Evolutionary conservation across 2,329 filamentous ascomycete species (phyloP), one percentile per base, ranked within the genome.

Genomic region (Mycosphaerella sp.): DNA sequence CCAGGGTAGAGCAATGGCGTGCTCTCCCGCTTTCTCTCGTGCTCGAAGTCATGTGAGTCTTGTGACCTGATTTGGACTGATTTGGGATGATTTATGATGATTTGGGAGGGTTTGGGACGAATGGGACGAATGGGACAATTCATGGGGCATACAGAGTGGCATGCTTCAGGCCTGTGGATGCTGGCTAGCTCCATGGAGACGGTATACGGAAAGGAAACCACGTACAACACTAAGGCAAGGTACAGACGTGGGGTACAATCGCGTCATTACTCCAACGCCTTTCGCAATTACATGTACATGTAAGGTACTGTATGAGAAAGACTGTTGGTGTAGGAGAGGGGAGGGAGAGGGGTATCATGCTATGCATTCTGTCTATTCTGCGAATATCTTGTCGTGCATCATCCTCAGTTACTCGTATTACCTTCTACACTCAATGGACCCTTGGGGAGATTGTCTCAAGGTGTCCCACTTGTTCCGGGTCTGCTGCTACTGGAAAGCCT

Each of bases 381-480:
- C 34, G n/a, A 46, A 36, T 46, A 26, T 21, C 21, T 29, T 32
- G 11, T 39, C 41, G 38, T 9, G 41, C 32, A 45, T 21, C 32
- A 40, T 45, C 21, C 21, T 21, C 21, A 21, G 17, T 17, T 3
- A 17, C 43, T 55, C 54, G 31, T 39, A 39, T 38, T 49, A 26
- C 39, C 21, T 21, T 21, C 21, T 21, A 21, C 21, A 21, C 21
- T 21, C 1, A 4, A 21, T 4, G 21, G 21, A 2, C 1, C 12
- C 17, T 38, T n/a, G 26, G 14, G 21, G 36, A 12, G 11, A 17
- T 45, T 39, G n/a, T 31, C 32, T 51, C 6, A 51, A 51, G 6
- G 26, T 32, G 48, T 45, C 11, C 48, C 48, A 34, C 48, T 51
- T 11, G 53, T 60, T 1, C 54, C 59, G 9, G 60, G 60, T 38